Evolutionary conservation across 208 protist genomes (phyloP), one percentile per base, ranked within the genome.

Genomic region (Strigomonas galati): DNA sequence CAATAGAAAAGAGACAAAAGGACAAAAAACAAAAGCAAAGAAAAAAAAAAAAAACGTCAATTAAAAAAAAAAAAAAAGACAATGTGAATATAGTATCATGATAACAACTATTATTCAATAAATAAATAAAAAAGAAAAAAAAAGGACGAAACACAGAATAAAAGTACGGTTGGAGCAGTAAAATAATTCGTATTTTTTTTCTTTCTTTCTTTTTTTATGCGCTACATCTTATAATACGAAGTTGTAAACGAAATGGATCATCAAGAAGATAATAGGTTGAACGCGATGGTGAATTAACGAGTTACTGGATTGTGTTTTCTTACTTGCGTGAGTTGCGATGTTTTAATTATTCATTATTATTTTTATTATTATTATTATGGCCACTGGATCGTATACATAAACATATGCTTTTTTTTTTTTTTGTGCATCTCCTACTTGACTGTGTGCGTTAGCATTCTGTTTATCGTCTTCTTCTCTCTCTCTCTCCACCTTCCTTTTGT

Each of bases 201-300:
- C 0, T 67, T 60, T 67, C 59, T 46, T 32, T 60, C 44, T 32
- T 51, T 31, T 67, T 49, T 52, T 7, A 0, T 27, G 35, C 23
- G 40, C 0, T 46, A 57, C 49, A 27, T 64, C 35, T 40, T 49
- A 12, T n/a, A n/a, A n/a, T n/a, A n/a, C n/a, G n/a, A n/a, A n/a
- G n/a, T n/a, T n/a, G n/a, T n/a, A 40, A 40, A 40, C 10, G 4
- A 10, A 40, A 40, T 40, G 35, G n/a, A 51, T 51, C 10, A 21
- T 5, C 10, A 51, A 51, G 17, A 51, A 24, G 19, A 21, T n/a
- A 24, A 40, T 21, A 51, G 44, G 6, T 51, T 6, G 15, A 51
- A 51, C 17, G 37, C 9, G 37, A 44, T 44, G 37, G 19, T 51
- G 15, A 51, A n/a, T 24, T 51, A 51, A 51, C 3, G 10, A 40